Evolutionary conservation across 2,329 filamentous ascomycete species (phyloP).

Genomic region (Monosporascus sp.): DNA sequence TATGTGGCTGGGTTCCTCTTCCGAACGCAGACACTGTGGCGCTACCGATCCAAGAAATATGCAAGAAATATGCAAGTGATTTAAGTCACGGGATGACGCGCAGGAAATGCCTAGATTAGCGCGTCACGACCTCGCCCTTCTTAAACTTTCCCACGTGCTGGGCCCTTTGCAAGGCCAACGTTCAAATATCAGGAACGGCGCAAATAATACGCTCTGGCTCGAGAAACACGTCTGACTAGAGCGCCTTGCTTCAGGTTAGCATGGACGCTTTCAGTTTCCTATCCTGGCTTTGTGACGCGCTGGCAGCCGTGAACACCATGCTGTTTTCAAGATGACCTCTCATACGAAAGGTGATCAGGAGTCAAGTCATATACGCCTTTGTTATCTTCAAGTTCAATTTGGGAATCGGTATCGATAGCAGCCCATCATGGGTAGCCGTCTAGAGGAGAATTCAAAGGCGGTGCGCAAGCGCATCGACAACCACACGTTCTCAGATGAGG

Average conservation of each 20-base stretch:
- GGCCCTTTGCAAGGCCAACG: no score
- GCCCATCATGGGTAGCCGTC: slow-evolving; percentile 49
- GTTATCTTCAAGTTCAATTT: background rate
- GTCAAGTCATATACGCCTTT: slow-evolving; percentile 7
- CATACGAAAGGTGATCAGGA: slow-evolving; percentile 10
- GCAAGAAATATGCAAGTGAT: background rate
- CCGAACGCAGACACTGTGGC: no score
- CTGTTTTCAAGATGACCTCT: slow-evolving; percentile 13
- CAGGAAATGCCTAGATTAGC: slow-evolving; percentile 11
- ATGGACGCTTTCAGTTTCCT: background rate
- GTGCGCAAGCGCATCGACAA: slow-evolving; percentile 56
- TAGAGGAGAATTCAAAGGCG: slow-evolving; percentile 58
- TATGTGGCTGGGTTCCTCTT: no score
- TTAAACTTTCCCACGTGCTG: background rate
- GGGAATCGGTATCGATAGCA: background rate
- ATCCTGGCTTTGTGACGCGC: background rate
- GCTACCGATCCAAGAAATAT: no score
- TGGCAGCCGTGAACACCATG: background rate
- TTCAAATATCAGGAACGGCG: no score
- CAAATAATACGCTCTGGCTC: no score
- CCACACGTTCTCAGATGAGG: slow-evolving; percentile 73
- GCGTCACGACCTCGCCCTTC: background rate
- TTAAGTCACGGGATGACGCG: slow-evolving; percentile 36
- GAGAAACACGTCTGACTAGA: background rate
- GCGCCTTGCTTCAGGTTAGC: background rate